A percentile compares a stretch with the other conserved stretches of the same genome.
Conservation (phyloP, 148 eudicot genomes). For the Chenopodium suecicum region DNA sequence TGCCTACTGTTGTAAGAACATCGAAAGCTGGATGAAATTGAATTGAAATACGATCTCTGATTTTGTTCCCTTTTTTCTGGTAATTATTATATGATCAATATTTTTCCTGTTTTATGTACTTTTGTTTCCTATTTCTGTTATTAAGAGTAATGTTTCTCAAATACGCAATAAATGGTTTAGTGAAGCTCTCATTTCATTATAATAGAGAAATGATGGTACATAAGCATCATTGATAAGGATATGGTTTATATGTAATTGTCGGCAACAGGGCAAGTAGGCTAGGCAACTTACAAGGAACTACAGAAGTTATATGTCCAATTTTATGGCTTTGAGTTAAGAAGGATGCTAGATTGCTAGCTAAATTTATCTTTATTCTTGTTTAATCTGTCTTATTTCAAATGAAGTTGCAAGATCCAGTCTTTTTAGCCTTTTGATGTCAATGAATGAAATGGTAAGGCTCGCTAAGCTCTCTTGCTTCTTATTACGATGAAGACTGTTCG, state of each 20-base stretch:
- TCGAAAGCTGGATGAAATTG: constrained; percentile 73
- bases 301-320: background rate
- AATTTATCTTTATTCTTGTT: background rate
- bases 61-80: background rate
- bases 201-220: no score
- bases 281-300: no score
- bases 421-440: background rate
- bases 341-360: background rate
- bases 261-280: no score
- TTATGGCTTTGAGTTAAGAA: background rate
- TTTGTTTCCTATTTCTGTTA: background rate
- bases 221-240: no score
- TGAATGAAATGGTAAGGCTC: no score
- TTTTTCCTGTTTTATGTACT: background rate
- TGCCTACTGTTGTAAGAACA: constrained; percentile 79
- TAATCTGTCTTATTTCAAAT: no score
- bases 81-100: constrained; percentile 9
- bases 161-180: background rate
- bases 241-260: no score
- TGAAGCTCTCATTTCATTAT: no score
- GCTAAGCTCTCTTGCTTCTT: no score
- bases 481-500: no score
- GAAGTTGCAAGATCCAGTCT: background rate
- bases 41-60: background rate
- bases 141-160: background rate